These are phyloP conservation scores for Tulasnella calospora DNA, from an alignment of 768 basidiomycete species.

Conservation along the genomic window DNA sequence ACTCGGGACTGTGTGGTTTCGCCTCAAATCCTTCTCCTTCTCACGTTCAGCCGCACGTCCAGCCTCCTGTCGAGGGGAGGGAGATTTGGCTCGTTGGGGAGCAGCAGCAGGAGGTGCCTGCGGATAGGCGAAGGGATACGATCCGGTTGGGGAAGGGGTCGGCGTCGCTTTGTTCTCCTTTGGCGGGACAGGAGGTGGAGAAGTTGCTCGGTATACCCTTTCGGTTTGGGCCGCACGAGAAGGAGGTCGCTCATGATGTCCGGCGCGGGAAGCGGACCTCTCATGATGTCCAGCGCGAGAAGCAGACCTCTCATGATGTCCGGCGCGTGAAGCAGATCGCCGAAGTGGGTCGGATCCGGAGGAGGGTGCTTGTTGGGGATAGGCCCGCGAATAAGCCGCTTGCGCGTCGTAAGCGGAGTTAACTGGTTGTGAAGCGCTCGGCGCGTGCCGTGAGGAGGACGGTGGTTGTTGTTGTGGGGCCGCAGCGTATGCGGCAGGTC, in stretches of 20 bases:
- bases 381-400: not conserved
- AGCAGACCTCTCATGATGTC: constrained; percentile 5
- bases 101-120: not conserved
- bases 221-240: not conserved
- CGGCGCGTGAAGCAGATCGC: constrained; percentile 3
- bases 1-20: constrained; percentile 11
- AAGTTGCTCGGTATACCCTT: not conserved
- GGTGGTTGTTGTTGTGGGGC: not conserved
- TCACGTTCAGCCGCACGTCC: not conserved
- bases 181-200: constrained; percentile 3
- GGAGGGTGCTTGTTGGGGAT: constrained; percentile 1
- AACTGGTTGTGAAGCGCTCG: constrained; percentile 22
- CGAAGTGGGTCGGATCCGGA: not conserved
- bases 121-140: not conserved
- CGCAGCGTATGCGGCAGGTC: not conserved
- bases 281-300: not conserved
- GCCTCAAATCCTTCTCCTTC: not conserved
- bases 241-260: not conserved
- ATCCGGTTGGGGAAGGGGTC: not conserved
- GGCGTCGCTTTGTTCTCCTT: constrained; percentile 1
- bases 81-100: constrained; percentile 6
- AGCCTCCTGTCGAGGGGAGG: not conserved
- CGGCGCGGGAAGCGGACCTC: not conserved
- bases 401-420: constrained; percentile 11
- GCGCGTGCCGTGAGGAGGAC: constrained; percentile 5